Base-by-base conservation (phyloP, 345 rosid genomes). In the Kernera saxatilis region DNA sequence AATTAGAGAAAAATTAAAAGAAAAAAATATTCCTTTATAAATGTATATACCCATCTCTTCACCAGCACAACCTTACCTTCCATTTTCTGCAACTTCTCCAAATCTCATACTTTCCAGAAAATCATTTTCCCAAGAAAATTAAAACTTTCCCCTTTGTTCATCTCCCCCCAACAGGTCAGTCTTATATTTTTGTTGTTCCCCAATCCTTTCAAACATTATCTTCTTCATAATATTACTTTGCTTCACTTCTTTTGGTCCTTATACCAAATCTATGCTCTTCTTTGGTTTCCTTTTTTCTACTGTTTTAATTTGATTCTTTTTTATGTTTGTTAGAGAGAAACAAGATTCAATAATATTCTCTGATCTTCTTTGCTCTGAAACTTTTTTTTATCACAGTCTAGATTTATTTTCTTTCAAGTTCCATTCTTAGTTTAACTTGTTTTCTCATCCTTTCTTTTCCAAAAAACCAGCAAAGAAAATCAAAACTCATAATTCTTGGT, bases 71-170 rank as follows among this genome's bases (percentile, higher is more conserved):
- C 73, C 72, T 70, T 59, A 57, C 68, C 80, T 77, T 77, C 80
- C 76, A 71, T 65, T 63, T 71, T 77, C 76, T 77, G 77, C 80
- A 77, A 77, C 75, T 70, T 76, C 75, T 76, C 61, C 75, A 69
- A 60, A 60, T 76, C 66, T 63, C 75, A 76, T 63, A 76, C 75
- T 76, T 76, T 76, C 75, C 74, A 67, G 74, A 75, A 75, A 75
- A 76, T 69, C 71, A 76, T 63, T 76, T 76, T 70, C 79, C 57
- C 71, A 70, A 69, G 76, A 49, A 67, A 77, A 58, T 40, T 45
- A 64, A 49, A 56, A 49, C 49, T 67, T 77, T 71, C 68, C 72
- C 13, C 63, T 65, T 77, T 59, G 68, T 71, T 77, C 66, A 46
- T 77, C 68, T 37, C 40, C 39, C 69, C 64, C 66, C 54, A 69